These are phyloP conservation scores for Huntiella moniliformis DNA, from an alignment of 2,329 filamentous ascomycete species.

Conservation along the genomic window DNA sequence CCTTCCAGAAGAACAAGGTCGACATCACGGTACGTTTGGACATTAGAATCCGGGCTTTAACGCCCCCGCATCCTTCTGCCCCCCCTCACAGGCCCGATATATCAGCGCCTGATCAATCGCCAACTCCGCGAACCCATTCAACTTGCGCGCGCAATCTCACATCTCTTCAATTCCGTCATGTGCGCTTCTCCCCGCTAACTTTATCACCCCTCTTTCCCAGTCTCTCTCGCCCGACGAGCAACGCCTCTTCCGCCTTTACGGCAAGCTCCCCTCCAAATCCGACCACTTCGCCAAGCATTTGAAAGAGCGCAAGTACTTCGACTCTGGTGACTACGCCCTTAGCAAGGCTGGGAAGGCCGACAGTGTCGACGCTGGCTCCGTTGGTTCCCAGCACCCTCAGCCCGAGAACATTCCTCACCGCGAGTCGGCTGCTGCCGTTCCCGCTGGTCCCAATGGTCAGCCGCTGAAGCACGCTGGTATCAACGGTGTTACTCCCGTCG, in stretches of 20 bases:
- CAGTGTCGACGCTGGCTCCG: constrained; percentile 78
- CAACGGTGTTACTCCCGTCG: constrained; percentile 15
- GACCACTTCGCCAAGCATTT: constrained; percentile 95
- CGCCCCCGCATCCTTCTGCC: not conserved
- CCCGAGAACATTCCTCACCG: constrained; percentile 86
- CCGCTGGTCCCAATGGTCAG: constrained; percentile 17
- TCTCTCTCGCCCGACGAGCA: constrained; percentile 88
- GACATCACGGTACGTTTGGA: constrained; percentile 64
- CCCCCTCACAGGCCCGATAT: constrained; percentile 1
- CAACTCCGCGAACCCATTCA: not conserved
- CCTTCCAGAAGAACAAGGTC: constrained; percentile 95
- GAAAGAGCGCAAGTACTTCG: constrained; percentile 98
- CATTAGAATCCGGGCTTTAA: not conserved
- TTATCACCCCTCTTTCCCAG: constrained; percentile 26
- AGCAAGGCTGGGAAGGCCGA: constrained; percentile 94
- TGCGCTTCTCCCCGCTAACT: constrained; percentile 4
- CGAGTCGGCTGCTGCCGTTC: constrained; percentile 31
- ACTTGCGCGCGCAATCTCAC: constrained; percentile 1
- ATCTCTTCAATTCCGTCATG: constrained; percentile 9
- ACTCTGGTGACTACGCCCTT: constrained; percentile 89
- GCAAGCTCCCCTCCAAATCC: constrained; percentile 91
- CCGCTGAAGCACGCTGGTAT: constrained; percentile 24
- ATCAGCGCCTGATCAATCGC: constrained; percentile 1
- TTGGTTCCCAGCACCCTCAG: constrained; percentile 85
- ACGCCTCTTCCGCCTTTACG: constrained; percentile 88